Conservation (phyloP, 78 protist species). For the Tieghemostelium lacteum region DNA sequence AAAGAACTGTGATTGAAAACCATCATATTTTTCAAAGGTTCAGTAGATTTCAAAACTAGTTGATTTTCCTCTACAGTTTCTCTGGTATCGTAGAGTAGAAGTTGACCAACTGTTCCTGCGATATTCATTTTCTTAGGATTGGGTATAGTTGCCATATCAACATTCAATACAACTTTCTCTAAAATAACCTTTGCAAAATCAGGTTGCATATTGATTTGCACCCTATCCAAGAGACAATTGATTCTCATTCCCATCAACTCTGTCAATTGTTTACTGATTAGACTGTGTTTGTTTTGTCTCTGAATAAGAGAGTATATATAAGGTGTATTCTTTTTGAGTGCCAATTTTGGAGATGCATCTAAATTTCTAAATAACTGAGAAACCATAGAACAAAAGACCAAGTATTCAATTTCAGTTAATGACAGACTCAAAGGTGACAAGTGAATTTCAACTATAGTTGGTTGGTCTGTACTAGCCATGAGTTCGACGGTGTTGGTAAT, state of each 20-base stretch:
- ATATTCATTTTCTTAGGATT: constrained; percentile 55
- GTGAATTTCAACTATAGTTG: background rate
- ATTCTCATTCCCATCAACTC: constrained; percentile 55
- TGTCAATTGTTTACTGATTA: background rate
- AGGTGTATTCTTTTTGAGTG: constrained; percentile 30
- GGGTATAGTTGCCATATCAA: constrained; percentile 49
- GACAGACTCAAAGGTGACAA: background rate
- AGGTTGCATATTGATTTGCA: background rate
- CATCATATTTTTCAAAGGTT: constrained; percentile 9
- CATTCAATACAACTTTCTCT: background rate
- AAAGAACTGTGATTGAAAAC: constrained; percentile 13
- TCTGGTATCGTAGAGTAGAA: constrained; percentile 17
- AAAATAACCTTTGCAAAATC: constrained; percentile 16
- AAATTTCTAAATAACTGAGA: constrained; percentile 38
- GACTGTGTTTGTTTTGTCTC: background rate
- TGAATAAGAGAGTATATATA: background rate
- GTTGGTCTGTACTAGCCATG: constrained; percentile 8
- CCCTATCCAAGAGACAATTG: background rate
- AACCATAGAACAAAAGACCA: constrained; percentile 44
- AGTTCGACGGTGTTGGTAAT: constrained; percentile 38
- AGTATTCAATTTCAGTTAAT: constrained; percentile 17
- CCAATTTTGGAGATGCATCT: constrained; percentile 40
- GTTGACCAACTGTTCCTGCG: constrained; percentile 22
- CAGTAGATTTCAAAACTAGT: background rate
- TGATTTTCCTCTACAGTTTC: background rate